A percentile compares a stretch with the other conserved stretches of the same genome.
phyloP scores from a whole-genome alignment of 139 green algal species.

The Chlorella sorokiniana region DNA sequence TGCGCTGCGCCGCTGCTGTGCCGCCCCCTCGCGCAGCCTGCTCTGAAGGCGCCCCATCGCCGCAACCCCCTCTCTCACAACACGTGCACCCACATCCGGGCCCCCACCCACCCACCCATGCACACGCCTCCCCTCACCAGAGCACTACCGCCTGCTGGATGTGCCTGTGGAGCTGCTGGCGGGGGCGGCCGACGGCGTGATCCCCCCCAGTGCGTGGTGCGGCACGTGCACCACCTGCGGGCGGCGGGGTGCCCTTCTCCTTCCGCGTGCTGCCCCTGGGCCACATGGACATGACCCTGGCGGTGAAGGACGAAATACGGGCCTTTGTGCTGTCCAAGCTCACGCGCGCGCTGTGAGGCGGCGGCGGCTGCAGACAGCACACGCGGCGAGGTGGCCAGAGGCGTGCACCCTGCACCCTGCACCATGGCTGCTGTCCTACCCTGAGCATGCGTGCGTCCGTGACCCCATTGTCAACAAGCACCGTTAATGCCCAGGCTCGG shows the following conservation, averaged over 20 bases:
- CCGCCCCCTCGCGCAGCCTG: background rate
- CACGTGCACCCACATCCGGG: too few species aligned
- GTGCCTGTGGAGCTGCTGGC: slow-evolving; percentile 89
- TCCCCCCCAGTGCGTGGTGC: slow-evolving; percentile 65
- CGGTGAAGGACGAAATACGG: background rate
- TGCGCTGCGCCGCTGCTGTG: background rate
- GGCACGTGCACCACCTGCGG: slow-evolving; percentile 69
- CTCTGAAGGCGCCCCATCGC: background rate
- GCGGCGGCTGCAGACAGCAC: too few species aligned
- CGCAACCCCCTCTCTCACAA: background rate
- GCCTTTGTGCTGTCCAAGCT: background rate
- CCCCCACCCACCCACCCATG: background rate
- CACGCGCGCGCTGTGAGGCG: background rate
- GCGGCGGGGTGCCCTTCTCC: slow-evolving; percentile 53
- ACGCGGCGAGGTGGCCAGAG: too few species aligned
- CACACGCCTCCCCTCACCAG: background rate
- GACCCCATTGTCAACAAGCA: too few species aligned
- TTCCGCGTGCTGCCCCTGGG: slow-evolving; percentile 81
- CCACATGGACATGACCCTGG: slow-evolving; percentile 20
- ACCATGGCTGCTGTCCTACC: too few species aligned
- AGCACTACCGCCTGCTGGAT: slow-evolving; percentile 73
- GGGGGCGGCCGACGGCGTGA: slow-evolving; percentile 80
- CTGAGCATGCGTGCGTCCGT: too few species aligned
- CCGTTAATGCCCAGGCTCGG: too few species aligned
- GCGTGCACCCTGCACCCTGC: too few species aligned